These are phyloP conservation scores for Podospora anserina DNA, from an alignment of 495 filamentous ascomycete genomes.

Conservation along the genomic window DNA sequence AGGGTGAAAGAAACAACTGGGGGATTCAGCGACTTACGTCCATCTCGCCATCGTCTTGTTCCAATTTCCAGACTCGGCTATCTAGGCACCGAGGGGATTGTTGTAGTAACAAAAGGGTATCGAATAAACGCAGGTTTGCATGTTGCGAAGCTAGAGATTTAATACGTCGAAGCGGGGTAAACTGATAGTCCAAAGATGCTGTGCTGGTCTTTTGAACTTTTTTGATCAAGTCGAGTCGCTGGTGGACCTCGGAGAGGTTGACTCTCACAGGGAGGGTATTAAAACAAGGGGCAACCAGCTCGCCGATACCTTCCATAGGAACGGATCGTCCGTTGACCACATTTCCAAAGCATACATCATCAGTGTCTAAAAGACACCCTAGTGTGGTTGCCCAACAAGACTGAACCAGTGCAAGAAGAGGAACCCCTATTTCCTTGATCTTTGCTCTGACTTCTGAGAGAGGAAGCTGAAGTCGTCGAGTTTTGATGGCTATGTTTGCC, in stretches of 20 bases:
- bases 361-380: slow-evolving; percentile 44
- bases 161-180: slow-evolving; percentile 64
- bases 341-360: slow-evolving; percentile 79
- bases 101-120: slow-evolving; percentile 74
- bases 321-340: slow-evolving; percentile 71
- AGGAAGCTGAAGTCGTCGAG: slow-evolving; percentile 15
- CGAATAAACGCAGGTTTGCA: slow-evolving; percentile 55
- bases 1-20: slow-evolving; percentile 5
- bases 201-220: slow-evolving; percentile 56
- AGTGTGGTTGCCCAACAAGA: slow-evolving; percentile 64
- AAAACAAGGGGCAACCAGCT: slow-evolving; percentile 80
- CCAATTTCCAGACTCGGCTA: slow-evolving; percentile 58
- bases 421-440: slow-evolving; percentile 52
- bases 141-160: slow-evolving; percentile 43
- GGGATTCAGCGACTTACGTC: slow-evolving; percentile 48
- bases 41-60: slow-evolving; percentile 69
- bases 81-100: slow-evolving; percentile 51
- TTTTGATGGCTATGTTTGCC: not conserved
- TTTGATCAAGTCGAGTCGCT: slow-evolving; percentile 52
- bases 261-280: slow-evolving; percentile 80
- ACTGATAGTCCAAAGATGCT: slow-evolving; percentile 59
- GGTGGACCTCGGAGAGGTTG: slow-evolving; percentile 39
- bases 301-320: slow-evolving; percentile 59
- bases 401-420: slow-evolving; percentile 64
- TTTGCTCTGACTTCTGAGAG: slow-evolving; percentile 46